phyloP scores from a whole-genome alignment of 352 stramenopile genomes.

The Bremia lactucae region DNA sequence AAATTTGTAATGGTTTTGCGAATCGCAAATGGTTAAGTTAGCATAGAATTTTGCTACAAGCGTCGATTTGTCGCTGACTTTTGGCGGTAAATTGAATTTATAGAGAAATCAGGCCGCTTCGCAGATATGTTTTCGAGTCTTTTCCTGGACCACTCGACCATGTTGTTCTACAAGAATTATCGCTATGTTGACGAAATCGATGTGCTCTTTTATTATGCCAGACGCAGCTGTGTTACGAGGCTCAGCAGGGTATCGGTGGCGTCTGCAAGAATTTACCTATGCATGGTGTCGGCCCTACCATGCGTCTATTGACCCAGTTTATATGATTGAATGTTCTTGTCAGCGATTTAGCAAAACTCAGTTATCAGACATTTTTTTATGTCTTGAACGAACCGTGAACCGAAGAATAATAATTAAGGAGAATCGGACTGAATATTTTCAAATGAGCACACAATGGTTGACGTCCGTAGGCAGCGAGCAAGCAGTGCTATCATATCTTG shows the following conservation, averaged over 20 bases:
- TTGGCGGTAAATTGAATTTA: conserved; percentile 98
- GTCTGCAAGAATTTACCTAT: conserved; percentile 96
- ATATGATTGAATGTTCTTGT: no score
- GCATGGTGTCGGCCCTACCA: conserved; percentile 84
- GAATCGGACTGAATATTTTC: no score
- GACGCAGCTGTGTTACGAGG: conserved; percentile 91
- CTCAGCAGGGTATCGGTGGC: conserved; percentile 90
- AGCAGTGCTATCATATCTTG: no score
- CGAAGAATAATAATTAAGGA: no score
- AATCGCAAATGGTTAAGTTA: conserved; percentile 94
- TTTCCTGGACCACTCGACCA: conserved; percentile 94
- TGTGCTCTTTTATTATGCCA: conserved; percentile 93
- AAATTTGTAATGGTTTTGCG: conserved; percentile 87
- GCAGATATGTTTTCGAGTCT: conserved; percentile 95
- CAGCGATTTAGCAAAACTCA: no score
- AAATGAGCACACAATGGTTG: no score
- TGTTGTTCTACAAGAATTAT: conserved; percentile 95
- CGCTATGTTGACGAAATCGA: conserved; percentile 91
- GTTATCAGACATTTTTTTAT: no score
- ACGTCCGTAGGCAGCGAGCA: no score
- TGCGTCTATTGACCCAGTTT: conserved; percentile 90
- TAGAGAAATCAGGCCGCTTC: conserved; percentile 95
- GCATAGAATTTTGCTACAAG: conserved; percentile 95
- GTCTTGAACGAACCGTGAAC: no score
- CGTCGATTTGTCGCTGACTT: conserved; percentile 91